A percentile compares a stretch with the other conserved stretches of the same genome.
Conservation (phyloP, 2,329 filamentous ascomycete genomes). For the Arthrobotrys megalospora region DNA sequence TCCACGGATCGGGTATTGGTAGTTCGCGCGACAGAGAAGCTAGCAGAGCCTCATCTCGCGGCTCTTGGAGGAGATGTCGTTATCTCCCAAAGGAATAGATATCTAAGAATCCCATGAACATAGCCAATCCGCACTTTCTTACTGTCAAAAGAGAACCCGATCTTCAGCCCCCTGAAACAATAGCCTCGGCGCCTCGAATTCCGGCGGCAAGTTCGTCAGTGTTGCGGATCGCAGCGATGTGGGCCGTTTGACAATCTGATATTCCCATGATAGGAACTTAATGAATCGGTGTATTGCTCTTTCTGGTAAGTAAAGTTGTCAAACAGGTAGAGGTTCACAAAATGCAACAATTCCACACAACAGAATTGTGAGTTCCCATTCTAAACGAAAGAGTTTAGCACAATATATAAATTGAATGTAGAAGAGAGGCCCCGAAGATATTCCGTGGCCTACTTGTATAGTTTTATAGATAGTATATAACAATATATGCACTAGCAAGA, state of each 20-base stretch:
- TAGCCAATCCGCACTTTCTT: neutral
- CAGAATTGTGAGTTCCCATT: too few relatives aligned
- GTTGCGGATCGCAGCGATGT: neutral
- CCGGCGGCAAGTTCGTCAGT: conserved; percentile 3
- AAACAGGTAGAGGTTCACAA: too few relatives aligned
- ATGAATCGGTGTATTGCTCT: neutral
- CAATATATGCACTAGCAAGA: too few relatives aligned
- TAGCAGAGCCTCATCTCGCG: conserved; percentile 18
- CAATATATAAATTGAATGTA: too few relatives aligned
- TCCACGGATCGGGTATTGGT: neutral
- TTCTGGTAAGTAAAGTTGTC: neutral
- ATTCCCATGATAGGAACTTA: neutral
- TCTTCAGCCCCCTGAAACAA: neutral
- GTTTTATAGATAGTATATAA: too few relatives aligned
- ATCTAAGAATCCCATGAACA: neutral
- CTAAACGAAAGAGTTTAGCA: too few relatives aligned
- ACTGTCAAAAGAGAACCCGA: neutral
- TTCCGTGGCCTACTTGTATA: too few relatives aligned
- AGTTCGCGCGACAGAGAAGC: neutral
- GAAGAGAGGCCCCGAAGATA: too few relatives aligned
- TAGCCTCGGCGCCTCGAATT: neutral
- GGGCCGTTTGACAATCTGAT: neutral
- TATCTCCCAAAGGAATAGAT: neutral
- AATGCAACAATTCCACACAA: too few relatives aligned
- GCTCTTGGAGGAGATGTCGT: conserved; percentile 15